phyloP scores from a whole-genome alignment of 2,329 filamentous ascomycete genomes.

The Reticulascus tulasneorum region DNA sequence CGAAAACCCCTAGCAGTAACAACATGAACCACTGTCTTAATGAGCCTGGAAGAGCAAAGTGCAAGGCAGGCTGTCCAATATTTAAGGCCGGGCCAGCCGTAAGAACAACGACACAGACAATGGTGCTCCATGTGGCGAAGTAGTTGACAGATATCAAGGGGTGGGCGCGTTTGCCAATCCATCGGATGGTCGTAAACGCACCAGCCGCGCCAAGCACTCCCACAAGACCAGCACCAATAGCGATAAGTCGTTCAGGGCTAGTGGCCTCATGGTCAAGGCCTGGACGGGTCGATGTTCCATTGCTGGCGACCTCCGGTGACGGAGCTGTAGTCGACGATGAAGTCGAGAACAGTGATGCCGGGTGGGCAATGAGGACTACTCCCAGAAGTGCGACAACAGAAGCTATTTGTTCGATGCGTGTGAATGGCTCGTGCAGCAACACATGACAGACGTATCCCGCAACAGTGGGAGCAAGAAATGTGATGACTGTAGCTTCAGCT shows the following conservation, averaged over 20 bases:
- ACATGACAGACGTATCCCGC: constrained; percentile 78
- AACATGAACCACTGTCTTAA: constrained; percentile 62
- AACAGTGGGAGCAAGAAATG: constrained; percentile 76
- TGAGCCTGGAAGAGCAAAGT: constrained; percentile 36
- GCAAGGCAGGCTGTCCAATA: constrained; percentile 42
- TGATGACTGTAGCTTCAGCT: constrained; percentile 84
- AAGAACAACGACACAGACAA: constrained; percentile 63
- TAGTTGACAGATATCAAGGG: constrained; percentile 84
- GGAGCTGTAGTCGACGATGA: constrained; percentile 11
- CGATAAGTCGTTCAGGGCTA: constrained; percentile 62
- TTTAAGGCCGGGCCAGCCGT: constrained; percentile 41
- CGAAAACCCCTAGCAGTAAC: constrained; percentile 64
- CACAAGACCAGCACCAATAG: constrained; percentile 67
- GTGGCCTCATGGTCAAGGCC: constrained; percentile 39
- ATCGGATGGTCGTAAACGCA: constrained; percentile 71
- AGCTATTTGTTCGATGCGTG: constrained; percentile 70
- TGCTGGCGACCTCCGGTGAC: constrained; percentile 10
- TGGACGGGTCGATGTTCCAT: constrained; percentile 18
- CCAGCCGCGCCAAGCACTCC: constrained; percentile 73
- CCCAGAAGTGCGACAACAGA: constrained; percentile 72
- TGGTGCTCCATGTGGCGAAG: constrained; percentile 66
- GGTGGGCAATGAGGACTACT: constrained; percentile 78
- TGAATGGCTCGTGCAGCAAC: constrained; percentile 72
- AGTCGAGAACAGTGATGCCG: constrained; percentile 49
- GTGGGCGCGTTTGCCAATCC: constrained; percentile 76